phyloP scores from a whole-genome alignment of 2,329 filamentous ascomycete species.

The Talaromyces sp. region DNA sequence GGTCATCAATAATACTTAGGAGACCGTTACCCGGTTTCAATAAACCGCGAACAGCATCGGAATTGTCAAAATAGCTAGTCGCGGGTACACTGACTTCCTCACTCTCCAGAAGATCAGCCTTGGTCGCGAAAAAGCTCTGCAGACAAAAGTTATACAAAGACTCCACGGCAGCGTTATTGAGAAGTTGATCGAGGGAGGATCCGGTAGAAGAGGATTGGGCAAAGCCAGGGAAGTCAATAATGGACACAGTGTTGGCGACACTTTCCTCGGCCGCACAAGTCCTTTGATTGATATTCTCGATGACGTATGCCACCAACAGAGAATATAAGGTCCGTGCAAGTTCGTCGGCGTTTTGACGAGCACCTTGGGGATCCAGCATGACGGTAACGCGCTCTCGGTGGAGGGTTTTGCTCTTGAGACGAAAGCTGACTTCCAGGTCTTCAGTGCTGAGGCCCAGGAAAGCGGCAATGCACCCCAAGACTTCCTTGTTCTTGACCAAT shows the following conservation, averaged over 20 bases:
- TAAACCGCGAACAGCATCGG: constrained; percentile 84
- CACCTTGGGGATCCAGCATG: constrained; percentile 90
- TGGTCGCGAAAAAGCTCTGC: constrained; percentile 92
- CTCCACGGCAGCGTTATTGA: constrained; percentile 92
- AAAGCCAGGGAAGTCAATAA: constrained; percentile 96
- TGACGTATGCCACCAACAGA: constrained; percentile 85
- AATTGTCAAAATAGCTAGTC: constrained; percentile 97
- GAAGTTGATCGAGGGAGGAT: constrained; percentile 82
- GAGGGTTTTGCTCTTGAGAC: constrained; percentile 95
- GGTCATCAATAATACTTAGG: constrained; percentile 90
- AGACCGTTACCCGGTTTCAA: constrained; percentile 90
- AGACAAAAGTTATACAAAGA: constrained; percentile 88
- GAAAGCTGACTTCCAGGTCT: constrained; percentile 81
- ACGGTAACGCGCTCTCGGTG: constrained; percentile 96
- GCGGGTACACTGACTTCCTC: constrained; percentile 87
- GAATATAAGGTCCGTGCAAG: constrained; percentile 90
- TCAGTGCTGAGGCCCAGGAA: constrained; percentile 80
- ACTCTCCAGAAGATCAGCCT: constrained; percentile 86
- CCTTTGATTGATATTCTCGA: constrained; percentile 86
- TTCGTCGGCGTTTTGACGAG: constrained; percentile 87
- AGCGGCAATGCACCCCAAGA: constrained; percentile 78
- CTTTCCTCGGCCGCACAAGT: constrained; percentile 82
- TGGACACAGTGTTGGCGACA: constrained; percentile 87
- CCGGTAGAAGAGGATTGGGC: constrained; percentile 76
- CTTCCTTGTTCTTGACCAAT: constrained; percentile 88